phyloP scores from a whole-genome alignment of 208 protist genomes.

The Trypanosoma avium region DNA sequence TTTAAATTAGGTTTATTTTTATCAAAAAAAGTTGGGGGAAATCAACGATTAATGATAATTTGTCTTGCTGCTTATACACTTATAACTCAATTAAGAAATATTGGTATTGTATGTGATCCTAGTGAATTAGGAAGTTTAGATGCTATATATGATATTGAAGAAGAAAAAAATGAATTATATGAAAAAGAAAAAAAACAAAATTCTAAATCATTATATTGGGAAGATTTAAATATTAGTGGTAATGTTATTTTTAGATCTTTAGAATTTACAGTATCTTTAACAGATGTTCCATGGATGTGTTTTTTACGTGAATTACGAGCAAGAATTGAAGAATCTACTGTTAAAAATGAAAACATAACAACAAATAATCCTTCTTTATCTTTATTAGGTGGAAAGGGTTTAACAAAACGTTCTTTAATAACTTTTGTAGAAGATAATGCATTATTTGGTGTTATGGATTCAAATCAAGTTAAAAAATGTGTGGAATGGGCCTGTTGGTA shows the following conservation, averaged over 20 bases:
- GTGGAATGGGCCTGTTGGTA: conserved; percentile 52
- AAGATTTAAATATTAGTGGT: conserved; percentile 5
- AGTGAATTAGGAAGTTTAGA: neutral
- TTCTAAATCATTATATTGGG: neutral
- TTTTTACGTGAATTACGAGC: conserved; percentile 60
- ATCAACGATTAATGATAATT: conserved; percentile 47
- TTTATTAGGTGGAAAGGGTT: neutral
- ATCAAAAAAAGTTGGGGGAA: conserved; percentile 54
- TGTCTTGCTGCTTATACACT: conserved; percentile 57
- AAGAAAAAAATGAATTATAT: neutral
- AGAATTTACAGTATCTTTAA: conserved; percentile 35
- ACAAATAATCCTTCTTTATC: neutral
- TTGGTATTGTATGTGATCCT: conserved; percentile 28
- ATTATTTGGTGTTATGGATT: conserved; percentile 31
- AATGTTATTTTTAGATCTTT: conserved; percentile 39
- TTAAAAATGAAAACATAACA: neutral
- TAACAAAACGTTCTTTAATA: conserved; percentile 23
- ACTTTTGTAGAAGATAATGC: conserved; percentile 37
- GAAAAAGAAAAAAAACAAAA: neutral
- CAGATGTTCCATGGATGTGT: conserved; percentile 57
- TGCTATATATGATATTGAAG: neutral
- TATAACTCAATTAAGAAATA: conserved; percentile 44
- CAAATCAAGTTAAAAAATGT: conserved; percentile 31
- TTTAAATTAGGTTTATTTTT: conserved; percentile 43
- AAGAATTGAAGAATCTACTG: conserved; percentile 12